phyloP scores from a whole-genome alignment of 108 stramenopile species.

The Cyclotella choctawhatcheeana region DNA sequence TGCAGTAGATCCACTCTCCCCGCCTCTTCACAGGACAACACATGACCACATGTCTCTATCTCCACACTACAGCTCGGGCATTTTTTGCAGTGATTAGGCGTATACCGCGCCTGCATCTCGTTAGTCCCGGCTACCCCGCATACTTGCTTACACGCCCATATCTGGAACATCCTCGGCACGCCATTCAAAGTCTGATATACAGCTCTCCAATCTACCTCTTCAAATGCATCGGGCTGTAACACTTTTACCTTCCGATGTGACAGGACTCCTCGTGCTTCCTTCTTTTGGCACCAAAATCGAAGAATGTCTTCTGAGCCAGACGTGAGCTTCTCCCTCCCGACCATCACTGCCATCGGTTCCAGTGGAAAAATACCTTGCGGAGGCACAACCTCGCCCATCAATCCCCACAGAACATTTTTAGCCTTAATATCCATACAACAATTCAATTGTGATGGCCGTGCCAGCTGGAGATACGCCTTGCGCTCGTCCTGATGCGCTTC shows the following conservation, averaged over 20 bases:
- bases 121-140: conserved; percentile 1
- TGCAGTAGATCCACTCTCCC: conserved; percentile 3
- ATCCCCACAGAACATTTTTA: background rate
- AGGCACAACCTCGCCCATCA: background rate
- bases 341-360: conserved; percentile 14
- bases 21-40: conserved; percentile 3
- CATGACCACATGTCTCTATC: conserved; percentile 6
- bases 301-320: conserved; percentile 12
- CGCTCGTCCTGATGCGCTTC: conserved; percentile 23
- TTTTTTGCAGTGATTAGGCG: background rate
- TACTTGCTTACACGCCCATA: conserved; percentile 17
- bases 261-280: background rate
- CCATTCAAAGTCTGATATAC: background rate
- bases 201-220: background rate
- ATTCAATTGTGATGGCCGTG: conserved; percentile 12
- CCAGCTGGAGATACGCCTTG: background rate
- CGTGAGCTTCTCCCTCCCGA: conserved; percentile 24
- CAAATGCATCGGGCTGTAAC: background rate
- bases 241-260: background rate
- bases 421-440: background rate
- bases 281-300: conserved; percentile 6
- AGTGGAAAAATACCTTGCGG: conserved; percentile 14
- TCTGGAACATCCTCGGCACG: conserved; percentile 11
- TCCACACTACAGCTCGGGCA: conserved; percentile 2
- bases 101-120: background rate